Conservation (phyloP, 176 grass and related monocot species). For the Oryza meyeriana region DNA sequence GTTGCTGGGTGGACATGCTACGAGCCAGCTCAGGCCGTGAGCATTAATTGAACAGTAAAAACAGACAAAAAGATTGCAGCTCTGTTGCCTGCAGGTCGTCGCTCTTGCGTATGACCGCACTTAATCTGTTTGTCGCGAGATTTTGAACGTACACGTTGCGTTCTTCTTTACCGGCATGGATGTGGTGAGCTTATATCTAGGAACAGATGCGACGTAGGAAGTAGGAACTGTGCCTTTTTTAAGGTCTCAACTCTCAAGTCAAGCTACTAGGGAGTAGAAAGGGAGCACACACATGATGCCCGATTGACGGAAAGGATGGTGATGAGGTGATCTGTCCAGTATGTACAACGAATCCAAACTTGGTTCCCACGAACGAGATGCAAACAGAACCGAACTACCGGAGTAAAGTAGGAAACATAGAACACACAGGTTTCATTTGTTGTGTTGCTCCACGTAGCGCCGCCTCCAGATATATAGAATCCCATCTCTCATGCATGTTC, state of each 20-base stretch:
- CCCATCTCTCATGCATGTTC: not conserved
- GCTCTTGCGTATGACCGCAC: not conserved
- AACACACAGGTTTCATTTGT: not conserved
- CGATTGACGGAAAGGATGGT: not conserved
- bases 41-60: not conserved
- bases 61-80: not conserved
- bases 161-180: not conserved
- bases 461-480: not conserved
- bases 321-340: conserved; percentile 22
- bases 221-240: not conserved
- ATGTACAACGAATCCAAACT: conserved; percentile 18
- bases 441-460: conserved; percentile 8
- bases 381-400: not conserved
- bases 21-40: not conserved
- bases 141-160: not conserved
- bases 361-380: not conserved
- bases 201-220: not conserved
- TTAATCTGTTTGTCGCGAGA: not conserved
- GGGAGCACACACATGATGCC: not conserved
- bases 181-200: not conserved
- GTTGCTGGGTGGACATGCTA: not conserved
- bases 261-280: not conserved
- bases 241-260: not conserved
- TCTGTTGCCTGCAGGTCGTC: not conserved
- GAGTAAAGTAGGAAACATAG: too few relatives aligned